Evolutionary conservation across 164 flowering plant genomes (phyloP).

Genomic region (Berberis thunbergii): DNA sequence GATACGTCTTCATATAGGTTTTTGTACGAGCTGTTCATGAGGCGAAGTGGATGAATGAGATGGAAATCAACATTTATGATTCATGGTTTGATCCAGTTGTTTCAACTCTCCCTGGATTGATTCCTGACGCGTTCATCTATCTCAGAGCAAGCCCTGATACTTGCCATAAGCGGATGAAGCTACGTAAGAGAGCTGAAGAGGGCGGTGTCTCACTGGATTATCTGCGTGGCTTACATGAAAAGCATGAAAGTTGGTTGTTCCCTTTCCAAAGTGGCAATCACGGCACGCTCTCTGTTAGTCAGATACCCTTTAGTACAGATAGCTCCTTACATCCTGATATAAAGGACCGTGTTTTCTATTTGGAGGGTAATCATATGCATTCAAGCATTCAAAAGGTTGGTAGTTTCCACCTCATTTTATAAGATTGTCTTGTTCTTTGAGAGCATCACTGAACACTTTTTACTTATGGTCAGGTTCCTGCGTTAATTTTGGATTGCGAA

Average conservation of each 20-base stretch:
- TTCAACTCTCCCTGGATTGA: conserved; percentile 80
- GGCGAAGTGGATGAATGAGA: conserved; percentile 99
- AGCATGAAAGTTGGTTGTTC: conserved; percentile 95
- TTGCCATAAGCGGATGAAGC: conserved; percentile 84
- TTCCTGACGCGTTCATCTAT: conserved; percentile 94
- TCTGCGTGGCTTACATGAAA: conserved; percentile 80
- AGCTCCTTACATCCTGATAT: conserved; percentile 70
- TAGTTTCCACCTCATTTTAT: neutral
- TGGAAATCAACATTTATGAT: conserved; percentile 99
- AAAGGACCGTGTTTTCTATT: conserved; percentile 74
- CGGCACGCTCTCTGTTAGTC: conserved; percentile 63
- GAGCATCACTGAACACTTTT: conserved; percentile 6
- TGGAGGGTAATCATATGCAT: conserved; percentile 96
- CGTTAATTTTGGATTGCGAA: conserved; percentile 92
- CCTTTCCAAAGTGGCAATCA: conserved; percentile 73
- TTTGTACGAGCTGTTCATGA: conserved; percentile 98
- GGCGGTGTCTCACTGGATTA: conserved; percentile 86
- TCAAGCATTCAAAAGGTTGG: conserved; percentile 88
- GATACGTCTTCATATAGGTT: conserved; percentile 33
- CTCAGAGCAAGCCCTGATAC: conserved; percentile 97
- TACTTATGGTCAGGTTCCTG: conserved; percentile 66
- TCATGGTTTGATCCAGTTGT: conserved; percentile 99
- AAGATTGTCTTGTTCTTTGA: neutral
- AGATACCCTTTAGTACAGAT: conserved; percentile 47
- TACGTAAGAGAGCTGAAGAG: conserved; percentile 77